These are phyloP conservation scores for Paramecium biaurelia DNA, from an alignment of 73 alveolate genomes.

Conservation along the genomic window DNA sequence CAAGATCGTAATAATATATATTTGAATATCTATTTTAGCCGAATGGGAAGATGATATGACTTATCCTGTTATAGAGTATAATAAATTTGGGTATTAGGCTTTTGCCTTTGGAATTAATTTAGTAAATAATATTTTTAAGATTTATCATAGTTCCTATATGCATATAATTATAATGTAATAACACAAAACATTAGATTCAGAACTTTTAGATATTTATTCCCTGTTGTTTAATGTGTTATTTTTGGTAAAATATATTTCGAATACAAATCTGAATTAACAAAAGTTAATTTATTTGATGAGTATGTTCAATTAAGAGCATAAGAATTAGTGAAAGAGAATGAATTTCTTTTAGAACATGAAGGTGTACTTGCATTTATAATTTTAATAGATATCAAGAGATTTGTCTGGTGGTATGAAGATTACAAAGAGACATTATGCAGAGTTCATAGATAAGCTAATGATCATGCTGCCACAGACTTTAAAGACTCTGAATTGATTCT, in stretches of 20 bases:
- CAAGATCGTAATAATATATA: slow-evolving; percentile 62
- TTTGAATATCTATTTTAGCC: slow-evolving; percentile 58
- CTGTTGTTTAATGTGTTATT: slow-evolving; percentile 36
- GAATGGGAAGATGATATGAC: slow-evolving; percentile 93
- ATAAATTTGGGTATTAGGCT: slow-evolving; percentile 51
- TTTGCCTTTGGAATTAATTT: slow-evolving; percentile 57
- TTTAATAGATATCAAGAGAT: slow-evolving; percentile 70
- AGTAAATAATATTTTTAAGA: background rate
- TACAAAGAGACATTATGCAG: slow-evolving; percentile 80
- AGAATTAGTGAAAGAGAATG: slow-evolving; percentile 82
- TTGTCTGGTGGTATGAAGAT: slow-evolving; percentile 86
- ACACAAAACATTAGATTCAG: slow-evolving; percentile 62
- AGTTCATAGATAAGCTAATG: slow-evolving; percentile 87
- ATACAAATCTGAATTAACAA: slow-evolving; percentile 71
- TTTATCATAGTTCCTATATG: slow-evolving; percentile 57
- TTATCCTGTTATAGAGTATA: slow-evolving; percentile 72
- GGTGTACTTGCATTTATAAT: slow-evolving; percentile 2
- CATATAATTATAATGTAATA: slow-evolving; percentile 59
- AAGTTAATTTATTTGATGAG: slow-evolving; percentile 84
- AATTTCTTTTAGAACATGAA: slow-evolving; percentile 73
- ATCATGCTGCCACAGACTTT: slow-evolving; percentile 83
- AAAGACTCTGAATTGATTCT: slow-evolving; percentile 82
- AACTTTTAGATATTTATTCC: slow-evolving; percentile 63
- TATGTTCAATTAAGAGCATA: slow-evolving; percentile 87
- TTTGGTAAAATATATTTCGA: slow-evolving; percentile 56